Conservation (phyloP, 257 asterid species). For the Cynanchum wilfordii region DNA sequence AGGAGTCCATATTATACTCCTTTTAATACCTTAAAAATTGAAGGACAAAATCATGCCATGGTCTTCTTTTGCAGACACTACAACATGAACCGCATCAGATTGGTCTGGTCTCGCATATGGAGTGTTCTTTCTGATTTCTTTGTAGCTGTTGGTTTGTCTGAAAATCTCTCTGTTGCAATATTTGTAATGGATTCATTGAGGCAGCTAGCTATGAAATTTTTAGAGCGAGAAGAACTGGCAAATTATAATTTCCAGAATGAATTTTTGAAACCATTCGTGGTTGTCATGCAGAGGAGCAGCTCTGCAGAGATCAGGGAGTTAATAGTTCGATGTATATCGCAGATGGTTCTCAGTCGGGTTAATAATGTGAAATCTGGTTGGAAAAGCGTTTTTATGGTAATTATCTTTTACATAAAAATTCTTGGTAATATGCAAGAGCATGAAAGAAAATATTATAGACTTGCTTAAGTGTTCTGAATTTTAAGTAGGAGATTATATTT, state of each 20-base stretch:
- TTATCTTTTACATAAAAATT: constrained; percentile 5
- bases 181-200: constrained; percentile 98
- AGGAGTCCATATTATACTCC: not conserved
- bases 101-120: constrained; percentile 99
- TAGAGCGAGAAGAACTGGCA: constrained; percentile 98
- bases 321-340: constrained; percentile 94
- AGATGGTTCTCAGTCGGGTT: constrained; percentile 98
- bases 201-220: constrained; percentile 94
- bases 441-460: not conserved
- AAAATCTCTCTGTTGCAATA: constrained; percentile 93
- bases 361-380: constrained; percentile 94
- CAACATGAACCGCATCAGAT: constrained; percentile 95
- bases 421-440: not conserved
- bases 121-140: constrained; percentile 91
- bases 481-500: not conserved
- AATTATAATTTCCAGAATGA: constrained; percentile 96
- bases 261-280: constrained; percentile 87
- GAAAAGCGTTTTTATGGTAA: constrained; percentile 99
- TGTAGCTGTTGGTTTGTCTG: constrained; percentile 94
- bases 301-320: constrained; percentile 93
- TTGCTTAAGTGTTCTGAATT: not conserved
- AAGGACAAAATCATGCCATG: constrained; percentile 18
- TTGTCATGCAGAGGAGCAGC: constrained; percentile 90
- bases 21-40: constrained; percentile 9
- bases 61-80: constrained; percentile 76